These are phyloP conservation scores for Thermothelomyces thermophilus DNA, from an alignment of 2,329 filamentous ascomycete genomes.

Conservation along the genomic window DNA sequence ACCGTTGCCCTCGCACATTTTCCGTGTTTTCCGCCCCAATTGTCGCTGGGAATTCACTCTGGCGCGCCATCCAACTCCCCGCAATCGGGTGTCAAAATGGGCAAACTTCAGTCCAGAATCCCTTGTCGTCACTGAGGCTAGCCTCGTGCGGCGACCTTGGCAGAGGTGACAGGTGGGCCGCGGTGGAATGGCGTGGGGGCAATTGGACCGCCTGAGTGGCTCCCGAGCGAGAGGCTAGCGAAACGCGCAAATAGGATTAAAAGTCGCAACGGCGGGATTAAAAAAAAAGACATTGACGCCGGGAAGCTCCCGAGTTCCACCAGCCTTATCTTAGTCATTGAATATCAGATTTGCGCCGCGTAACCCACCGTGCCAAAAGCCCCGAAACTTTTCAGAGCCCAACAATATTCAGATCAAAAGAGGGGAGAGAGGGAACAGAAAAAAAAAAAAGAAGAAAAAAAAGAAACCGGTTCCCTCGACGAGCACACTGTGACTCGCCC, in stretches of 20 bases:
- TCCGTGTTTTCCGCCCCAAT: neutral
- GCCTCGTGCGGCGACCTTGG: conserved; percentile 1
- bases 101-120: conserved; percentile 6
- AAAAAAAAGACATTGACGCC: conserved; percentile 13
- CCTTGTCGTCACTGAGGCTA: conserved; percentile 15
- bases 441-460: too few relatives aligned
- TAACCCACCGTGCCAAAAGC: conserved; percentile 14
- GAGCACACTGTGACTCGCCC: neutral
- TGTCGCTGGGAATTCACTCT: conserved; percentile 12
- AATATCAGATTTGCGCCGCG: conserved; percentile 10
- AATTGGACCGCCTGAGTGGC: conserved; percentile 8
- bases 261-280: conserved; percentile 12
- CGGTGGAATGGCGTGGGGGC: conserved; percentile 11
- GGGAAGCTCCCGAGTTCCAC: conserved; percentile 6
- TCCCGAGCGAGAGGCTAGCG: neutral
- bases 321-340: conserved; percentile 17
- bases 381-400: conserved; percentile 10
- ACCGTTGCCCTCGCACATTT: neutral
- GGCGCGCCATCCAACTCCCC: neutral
- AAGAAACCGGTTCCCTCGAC: neutral
- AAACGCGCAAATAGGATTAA: conserved; percentile 20
- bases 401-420: too few relatives aligned
- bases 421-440: too few relatives aligned
- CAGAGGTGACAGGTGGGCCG: neutral
- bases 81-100: conserved; percentile 1